Conservation (phyloP, 1,139 yeast species). For the Blastobotrys malaysiensis region DNA sequence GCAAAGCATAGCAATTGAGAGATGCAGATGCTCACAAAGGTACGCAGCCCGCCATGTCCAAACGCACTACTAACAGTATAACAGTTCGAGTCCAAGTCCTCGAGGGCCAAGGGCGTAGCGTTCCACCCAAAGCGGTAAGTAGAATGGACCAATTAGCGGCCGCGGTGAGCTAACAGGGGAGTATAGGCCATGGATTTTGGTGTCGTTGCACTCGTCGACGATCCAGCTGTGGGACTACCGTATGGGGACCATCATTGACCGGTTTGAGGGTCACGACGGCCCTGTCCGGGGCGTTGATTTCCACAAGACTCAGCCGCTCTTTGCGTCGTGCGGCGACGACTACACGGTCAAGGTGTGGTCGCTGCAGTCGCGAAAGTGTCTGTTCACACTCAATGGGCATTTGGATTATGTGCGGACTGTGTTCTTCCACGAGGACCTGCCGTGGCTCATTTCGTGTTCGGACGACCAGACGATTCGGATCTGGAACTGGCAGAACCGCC, state of each 20-base stretch:
- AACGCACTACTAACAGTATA: conserved; percentile 6
- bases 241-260: conserved; percentile 95
- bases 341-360: conserved; percentile 96
- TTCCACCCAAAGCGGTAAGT: conserved; percentile 79
- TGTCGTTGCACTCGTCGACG: conserved; percentile 88
- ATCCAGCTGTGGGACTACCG: conserved; percentile 99
- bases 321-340: conserved; percentile 97
- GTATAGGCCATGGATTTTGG: conserved; percentile 86
- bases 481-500: conserved; percentile 99
- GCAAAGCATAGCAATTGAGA: neutral
- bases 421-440: conserved; percentile 90
- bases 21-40: conserved; percentile 94
- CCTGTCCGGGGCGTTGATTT: conserved; percentile 94
- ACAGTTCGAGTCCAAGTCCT: conserved; percentile 94
- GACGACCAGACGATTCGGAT: conserved; percentile 98
- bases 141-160: no score
- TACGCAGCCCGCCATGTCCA: conserved; percentile 32
- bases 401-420: conserved; percentile 94
- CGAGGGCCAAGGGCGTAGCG: conserved; percentile 97
- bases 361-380: conserved; percentile 79
- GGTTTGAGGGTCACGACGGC: conserved; percentile 97
- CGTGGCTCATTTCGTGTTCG: conserved; percentile 94
- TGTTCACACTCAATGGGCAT: conserved; percentile 85
- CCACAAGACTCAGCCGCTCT: conserved; percentile 96
- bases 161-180: no score